These are phyloP conservation scores for Paxillus ammoniavirescens DNA, from an alignment of 768 basidiomycete species.

Conservation along the genomic window DNA sequence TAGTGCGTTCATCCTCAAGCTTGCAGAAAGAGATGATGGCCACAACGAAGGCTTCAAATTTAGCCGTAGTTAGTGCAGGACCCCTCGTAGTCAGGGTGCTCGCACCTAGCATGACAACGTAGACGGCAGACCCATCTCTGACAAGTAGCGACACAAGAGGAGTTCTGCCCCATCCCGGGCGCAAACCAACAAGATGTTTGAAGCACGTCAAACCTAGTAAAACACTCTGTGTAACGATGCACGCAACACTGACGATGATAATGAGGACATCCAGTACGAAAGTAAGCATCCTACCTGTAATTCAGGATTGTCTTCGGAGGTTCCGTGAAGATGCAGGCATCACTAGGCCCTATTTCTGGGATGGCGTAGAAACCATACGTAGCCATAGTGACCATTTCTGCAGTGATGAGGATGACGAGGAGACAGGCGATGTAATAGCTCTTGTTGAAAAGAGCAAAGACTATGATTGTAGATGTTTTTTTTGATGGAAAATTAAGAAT, in stretches of 20 bases:
- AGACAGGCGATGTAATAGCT: conserved; percentile 25
- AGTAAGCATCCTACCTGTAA: neutral
- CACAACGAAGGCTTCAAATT: neutral
- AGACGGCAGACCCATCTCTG: conserved; percentile 47
- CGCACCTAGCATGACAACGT: conserved; percentile 39
- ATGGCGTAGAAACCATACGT: conserved; percentile 26
- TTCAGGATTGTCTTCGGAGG: conserved; percentile 1
- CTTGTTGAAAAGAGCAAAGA: conserved; percentile 34
- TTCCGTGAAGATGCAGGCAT: neutral
- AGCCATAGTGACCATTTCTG: conserved; percentile 27
- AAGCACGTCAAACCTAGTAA: conserved; percentile 38
- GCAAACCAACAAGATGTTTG: conserved; percentile 35
- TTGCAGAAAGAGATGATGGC: neutral
- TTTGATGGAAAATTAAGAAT: neutral
- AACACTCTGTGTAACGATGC: conserved; percentile 37
- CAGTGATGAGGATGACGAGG: conserved; percentile 10
- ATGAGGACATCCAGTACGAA: neutral
- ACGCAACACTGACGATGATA: conserved; percentile 19
- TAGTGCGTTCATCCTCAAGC: neutral
- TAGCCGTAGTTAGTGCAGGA: neutral
- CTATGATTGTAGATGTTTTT: conserved; percentile 1
- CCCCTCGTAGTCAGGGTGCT: neutral
- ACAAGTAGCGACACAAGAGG: conserved; percentile 40
- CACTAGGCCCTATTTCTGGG: neutral
- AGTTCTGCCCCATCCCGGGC: conserved; percentile 40